Conservation (phyloP, 495 filamentous ascomycete genomes). For the Letharia lupina region DNA sequence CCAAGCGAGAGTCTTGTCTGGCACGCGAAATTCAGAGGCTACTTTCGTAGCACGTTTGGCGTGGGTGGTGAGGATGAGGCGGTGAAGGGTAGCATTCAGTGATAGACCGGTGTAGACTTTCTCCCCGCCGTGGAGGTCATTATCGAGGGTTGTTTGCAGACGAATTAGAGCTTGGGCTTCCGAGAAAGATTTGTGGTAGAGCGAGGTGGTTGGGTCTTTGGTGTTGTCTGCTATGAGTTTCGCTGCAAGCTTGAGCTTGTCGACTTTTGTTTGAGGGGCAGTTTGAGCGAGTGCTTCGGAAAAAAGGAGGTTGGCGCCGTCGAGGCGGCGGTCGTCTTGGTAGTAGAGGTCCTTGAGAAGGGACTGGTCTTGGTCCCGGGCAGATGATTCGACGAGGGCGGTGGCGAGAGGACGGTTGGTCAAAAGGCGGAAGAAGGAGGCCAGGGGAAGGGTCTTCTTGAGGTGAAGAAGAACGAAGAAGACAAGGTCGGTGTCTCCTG, state of each 20-base stretch:
- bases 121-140: slow-evolving; percentile 54
- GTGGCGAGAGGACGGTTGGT: slow-evolving; percentile 79
- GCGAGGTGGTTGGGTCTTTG: slow-evolving; percentile 57
- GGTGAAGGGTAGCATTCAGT: slow-evolving; percentile 84
- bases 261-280: slow-evolving; percentile 52
- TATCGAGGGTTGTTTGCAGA: slow-evolving; percentile 75
- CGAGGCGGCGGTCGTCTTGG: slow-evolving; percentile 86
- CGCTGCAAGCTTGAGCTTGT: slow-evolving; percentile 77
- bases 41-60: slow-evolving; percentile 74
- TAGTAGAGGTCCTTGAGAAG: slow-evolving; percentile 95
- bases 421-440: slow-evolving; percentile 87
- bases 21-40: slow-evolving; percentile 83
- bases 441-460: slow-evolving; percentile 82
- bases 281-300: slow-evolving; percentile 66
- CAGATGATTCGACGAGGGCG: slow-evolving; percentile 79
- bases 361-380: slow-evolving; percentile 65
- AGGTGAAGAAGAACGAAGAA: slow-evolving; percentile 82
- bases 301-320: slow-evolving; percentile 80
- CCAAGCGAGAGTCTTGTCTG: slow-evolving; percentile 88
- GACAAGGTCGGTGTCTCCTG: slow-evolving; percentile 86
- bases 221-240: slow-evolving; percentile 69
- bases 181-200: slow-evolving; percentile 66
- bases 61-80: slow-evolving; percentile 66
- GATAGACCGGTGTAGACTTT: slow-evolving; percentile 71
- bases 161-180: slow-evolving; percentile 74